Evolutionary conservation across 2,329 filamentous ascomycete species (phyloP), one percentile per base, ranked within the genome.

Genomic region (Phialocephala sp.): DNA sequence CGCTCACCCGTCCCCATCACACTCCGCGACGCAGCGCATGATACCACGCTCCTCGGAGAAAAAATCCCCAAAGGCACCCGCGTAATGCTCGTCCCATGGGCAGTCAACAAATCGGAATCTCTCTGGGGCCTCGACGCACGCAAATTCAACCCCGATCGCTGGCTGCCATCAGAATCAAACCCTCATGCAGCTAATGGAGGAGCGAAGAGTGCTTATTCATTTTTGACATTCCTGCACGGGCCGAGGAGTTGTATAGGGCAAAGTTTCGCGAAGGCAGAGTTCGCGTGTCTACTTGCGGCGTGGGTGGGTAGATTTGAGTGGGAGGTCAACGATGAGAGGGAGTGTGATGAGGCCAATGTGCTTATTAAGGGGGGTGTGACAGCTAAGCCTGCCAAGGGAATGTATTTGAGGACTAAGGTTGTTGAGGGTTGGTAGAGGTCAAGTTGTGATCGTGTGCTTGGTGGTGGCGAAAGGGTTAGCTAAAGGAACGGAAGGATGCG

Each of bases 161-260:
- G 91, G 91, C 82, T 90, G 74, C 80, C 76, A n/a, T 77, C 77
- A 37, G 81, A 73, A 9, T 45, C 52, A 1, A 72, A 74, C 9
- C 69, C 68, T 5, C 66, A 70, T 81, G 4, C 88, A 1, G 63
- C 68, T 0, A 87, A 85, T 50, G 92, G 92, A 8, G 91, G 91
- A 9, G 90, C 92, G 1, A 81, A 83, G 18, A 92, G 85, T 70
- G 95, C 94, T 77, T 97, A 90, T 76, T 86, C 89, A 0, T 89
- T 91, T 72, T 76, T 94, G 78, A 94, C 92, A 0, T 97, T 97
- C 79, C 77, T 97, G 65, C 92, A 97, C 76, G 94, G 94, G 0
- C 93, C 93, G 1, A 82, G 93, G 61, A 91, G 89, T 74, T 97
- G 94, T 75, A 97, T 97, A 71, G 94, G 93, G 0, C 85, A 89